Evolutionary conservation across 441 rosid species (phyloP).

Genomic region (Populus hybrid): DNA sequence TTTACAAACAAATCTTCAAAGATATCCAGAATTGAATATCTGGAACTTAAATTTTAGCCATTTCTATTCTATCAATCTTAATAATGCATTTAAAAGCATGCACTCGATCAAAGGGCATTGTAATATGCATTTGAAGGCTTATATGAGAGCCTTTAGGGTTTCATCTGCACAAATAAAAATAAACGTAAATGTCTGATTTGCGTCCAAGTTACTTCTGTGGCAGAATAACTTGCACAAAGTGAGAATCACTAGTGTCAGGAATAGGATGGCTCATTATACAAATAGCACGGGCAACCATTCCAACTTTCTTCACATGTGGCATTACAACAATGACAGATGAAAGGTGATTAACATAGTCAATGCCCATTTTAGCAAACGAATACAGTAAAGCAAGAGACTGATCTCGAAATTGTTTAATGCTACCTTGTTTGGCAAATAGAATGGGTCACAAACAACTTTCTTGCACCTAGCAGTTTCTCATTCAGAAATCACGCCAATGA

Average conservation of each 20-base stretch:
- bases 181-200: constrained; percentile 62
- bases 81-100: not conserved
- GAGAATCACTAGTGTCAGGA: constrained; percentile 73
- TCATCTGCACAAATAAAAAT: not conserved
- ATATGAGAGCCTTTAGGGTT: not conserved
- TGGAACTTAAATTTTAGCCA: not conserved
- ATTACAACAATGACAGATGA: constrained; percentile 1
- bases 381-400: not conserved
- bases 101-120: not conserved
- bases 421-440: constrained; percentile 71
- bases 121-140: not conserved
- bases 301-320: constrained; percentile 66
- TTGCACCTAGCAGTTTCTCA: constrained; percentile 89
- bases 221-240: constrained; percentile 74
- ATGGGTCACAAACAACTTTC: constrained; percentile 86
- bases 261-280: constrained; percentile 85
- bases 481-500: constrained; percentile 65
- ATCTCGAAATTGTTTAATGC: not conserved
- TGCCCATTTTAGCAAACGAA: not conserved
- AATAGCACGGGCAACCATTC: constrained; percentile 77
- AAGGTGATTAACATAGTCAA: not conserved
- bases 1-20: no score
- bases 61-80: not conserved
- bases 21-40: not conserved
- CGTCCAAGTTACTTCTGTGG: constrained; percentile 86